Conservation (phyloP, 495 filamentous ascomycete species). For the Penicillium samsonianum region DNA sequence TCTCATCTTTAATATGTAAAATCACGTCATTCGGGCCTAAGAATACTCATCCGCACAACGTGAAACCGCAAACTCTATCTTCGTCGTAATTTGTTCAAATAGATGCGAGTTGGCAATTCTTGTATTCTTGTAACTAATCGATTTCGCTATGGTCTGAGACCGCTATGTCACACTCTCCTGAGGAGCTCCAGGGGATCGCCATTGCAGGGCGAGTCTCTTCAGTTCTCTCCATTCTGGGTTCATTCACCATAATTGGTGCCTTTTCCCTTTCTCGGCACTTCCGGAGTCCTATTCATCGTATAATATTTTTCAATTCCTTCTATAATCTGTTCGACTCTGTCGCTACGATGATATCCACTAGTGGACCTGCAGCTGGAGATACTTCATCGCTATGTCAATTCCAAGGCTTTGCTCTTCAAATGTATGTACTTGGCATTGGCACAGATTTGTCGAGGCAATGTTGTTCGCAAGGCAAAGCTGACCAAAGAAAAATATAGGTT, state of each 20-base stretch:
- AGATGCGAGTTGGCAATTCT: background rate
- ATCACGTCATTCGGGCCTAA: conserved; percentile 25
- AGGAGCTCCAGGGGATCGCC: conserved; percentile 30
- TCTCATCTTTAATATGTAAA: background rate
- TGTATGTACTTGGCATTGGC: conserved; percentile 29
- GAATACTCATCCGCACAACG: conserved; percentile 13
- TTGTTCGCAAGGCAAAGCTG: background rate
- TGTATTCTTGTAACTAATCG: background rate
- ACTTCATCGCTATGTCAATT: conserved; percentile 46
- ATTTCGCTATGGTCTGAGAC: conserved; percentile 1
- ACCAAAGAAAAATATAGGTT: conserved; percentile 35
- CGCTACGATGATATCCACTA: conserved; percentile 48
- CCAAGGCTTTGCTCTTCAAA: conserved; percentile 50
- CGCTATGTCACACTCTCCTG: conserved; percentile 34
- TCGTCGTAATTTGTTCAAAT: background rate
- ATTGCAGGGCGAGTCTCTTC: conserved; percentile 43
- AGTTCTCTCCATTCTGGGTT: conserved; percentile 39
- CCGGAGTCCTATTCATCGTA: conserved; percentile 49
- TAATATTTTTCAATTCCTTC: conserved; percentile 51
- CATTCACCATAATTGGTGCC: conserved; percentile 41
- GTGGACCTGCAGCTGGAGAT: conserved; percentile 40
- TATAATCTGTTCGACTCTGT: conserved; percentile 49
- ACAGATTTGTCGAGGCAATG: background rate
- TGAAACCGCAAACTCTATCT: background rate
- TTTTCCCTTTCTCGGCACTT: conserved; percentile 43